A percentile compares a stretch with the other conserved stretches of the same genome.
phyloP scores from a whole-genome alignment of 352 stramenopile genomes.

The Globisporangium middletonii region DNA sequence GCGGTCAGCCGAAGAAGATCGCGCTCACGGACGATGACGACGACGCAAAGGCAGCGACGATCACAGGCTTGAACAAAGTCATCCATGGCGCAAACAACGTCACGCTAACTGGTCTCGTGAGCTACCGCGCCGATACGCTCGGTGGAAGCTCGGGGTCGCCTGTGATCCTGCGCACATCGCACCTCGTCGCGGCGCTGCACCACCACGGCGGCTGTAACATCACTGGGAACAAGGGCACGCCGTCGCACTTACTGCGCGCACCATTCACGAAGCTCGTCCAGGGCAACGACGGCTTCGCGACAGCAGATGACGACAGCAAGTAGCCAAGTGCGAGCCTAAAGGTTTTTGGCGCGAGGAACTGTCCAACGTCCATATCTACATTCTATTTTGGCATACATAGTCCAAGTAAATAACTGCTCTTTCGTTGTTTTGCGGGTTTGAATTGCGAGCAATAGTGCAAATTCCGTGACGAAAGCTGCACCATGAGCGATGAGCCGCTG shows the following conservation, averaged over 20 bases:
- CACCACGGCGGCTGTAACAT: slow-evolving; percentile 18
- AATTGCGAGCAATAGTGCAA: background rate
- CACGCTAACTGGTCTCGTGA: slow-evolving; percentile 12
- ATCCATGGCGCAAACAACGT: slow-evolving; percentile 7
- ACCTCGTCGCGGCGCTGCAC: slow-evolving; percentile 25
- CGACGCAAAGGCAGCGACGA: slow-evolving; percentile 23
- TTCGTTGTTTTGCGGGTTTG: background rate
- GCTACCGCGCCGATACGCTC: slow-evolving; percentile 27
- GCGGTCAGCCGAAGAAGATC: slow-evolving; percentile 22
- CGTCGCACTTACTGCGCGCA: background rate
- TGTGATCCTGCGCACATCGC: slow-evolving; percentile 14
- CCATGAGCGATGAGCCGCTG: slow-evolving; percentile 12
- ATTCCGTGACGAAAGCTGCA: background rate
- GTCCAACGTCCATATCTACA: no score
- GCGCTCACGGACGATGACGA: slow-evolving; percentile 31
- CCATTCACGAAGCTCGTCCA: background rate
- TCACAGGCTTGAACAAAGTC: slow-evolving; percentile 18
- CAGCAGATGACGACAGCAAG: background rate
- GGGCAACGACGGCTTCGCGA: background rate
- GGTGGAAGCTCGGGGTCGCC: slow-evolving; percentile 24
- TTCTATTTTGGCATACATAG: no score
- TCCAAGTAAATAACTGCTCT: no score
- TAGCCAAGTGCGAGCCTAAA: background rate
- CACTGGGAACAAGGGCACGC: slow-evolving; percentile 21
- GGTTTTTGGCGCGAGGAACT: no score